phyloP scores from a whole-genome alignment of 2,329 filamentous ascomycete species.

The Neoascochyta sp. region DNA sequence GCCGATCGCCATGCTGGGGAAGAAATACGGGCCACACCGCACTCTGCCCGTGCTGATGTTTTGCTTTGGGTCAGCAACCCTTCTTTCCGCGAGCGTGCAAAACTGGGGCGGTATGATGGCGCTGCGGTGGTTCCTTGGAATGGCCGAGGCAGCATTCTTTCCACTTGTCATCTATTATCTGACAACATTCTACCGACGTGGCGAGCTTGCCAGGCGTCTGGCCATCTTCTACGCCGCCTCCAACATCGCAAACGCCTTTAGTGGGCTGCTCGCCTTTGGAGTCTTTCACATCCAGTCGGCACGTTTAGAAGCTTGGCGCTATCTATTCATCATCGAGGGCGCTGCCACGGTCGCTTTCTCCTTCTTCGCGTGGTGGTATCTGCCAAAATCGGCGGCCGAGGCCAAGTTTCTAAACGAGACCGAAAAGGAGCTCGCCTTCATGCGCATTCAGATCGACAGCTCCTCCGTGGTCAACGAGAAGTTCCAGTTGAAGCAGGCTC shows the following conservation, averaged over 20 bases:
- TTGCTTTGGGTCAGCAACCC: conserved; percentile 61
- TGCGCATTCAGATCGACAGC: conserved; percentile 72
- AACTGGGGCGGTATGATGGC: conserved; percentile 66
- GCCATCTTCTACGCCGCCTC: conserved; percentile 73
- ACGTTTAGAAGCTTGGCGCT: conserved; percentile 60
- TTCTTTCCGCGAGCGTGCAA: conserved; percentile 54
- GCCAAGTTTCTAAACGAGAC: conserved; percentile 63
- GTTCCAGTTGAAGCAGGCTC: conserved; percentile 51
- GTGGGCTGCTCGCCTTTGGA: conserved; percentile 57
- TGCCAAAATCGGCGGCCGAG: conserved; percentile 61
- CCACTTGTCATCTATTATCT: conserved; percentile 64
- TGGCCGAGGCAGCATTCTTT: conserved; percentile 66
- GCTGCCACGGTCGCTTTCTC: conserved; percentile 57
- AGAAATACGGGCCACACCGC: conserved; percentile 61
- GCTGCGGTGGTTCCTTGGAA: conserved; percentile 64
- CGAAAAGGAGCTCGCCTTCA: conserved; percentile 65
- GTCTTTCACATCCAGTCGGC: conserved; percentile 55
- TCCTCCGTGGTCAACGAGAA: conserved; percentile 60
- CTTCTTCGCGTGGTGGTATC: conserved; percentile 64
- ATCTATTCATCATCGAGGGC: conserved; percentile 62
- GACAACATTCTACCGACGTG: conserved; percentile 64
- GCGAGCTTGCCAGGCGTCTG: conserved; percentile 65
- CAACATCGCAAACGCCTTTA: conserved; percentile 68
- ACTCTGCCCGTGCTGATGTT: conserved; percentile 68
- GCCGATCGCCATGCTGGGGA: conserved; percentile 63